Evolutionary conservation across 1,284 basidiomycete species (phyloP), one percentile per base, ranked within the genome.

Genomic region (Cryptococcus deneoformans): DNA sequence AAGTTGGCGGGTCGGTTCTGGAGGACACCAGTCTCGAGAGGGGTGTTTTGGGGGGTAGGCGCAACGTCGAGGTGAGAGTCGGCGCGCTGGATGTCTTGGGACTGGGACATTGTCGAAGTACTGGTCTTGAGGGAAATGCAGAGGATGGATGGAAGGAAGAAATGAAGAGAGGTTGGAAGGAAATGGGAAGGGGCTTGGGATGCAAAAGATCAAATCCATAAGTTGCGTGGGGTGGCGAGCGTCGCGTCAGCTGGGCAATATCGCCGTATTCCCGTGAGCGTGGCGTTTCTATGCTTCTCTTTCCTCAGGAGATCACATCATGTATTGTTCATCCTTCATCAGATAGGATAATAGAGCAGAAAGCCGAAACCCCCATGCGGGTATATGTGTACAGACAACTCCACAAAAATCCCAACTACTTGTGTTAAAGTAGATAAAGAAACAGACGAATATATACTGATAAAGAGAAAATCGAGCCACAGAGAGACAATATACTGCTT

Each of bases 21-120:
- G 73, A 89, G 84, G 53, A 87, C 86, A 20, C 85, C 84, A 56
- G 86, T 84, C 61, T 81, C 84, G 67, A 90, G 80, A 14, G 88
- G 88, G 12, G 88, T 90, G 81, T 90, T 90, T 76, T 88, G 87
- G 12, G 88, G 88, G 24, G 88, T 90, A 20, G 88, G 88, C 5
- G 88, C 88, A 58, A 77, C 71, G 60, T 68, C 67, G 60, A 69
- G 62, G 16, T 64, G 61, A 46, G 67, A 58, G 53, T 72, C 70
- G 34, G 58, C 51, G 53, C 71, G 66, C 53, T 70, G 67, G 65
- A 75, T 73, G 54, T 75, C 61, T 58, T 74, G 71, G 16, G 63
- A 68, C 57, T 73, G 68, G 34, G 74, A 70, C 74, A 76, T 76
- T 50, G 3, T 29, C 29, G 29, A 29, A 29, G 5, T 29, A 29